Evolutionary conservation across 2,329 filamentous ascomycete genomes (phyloP).

Genomic region (Penicillium polonicum): DNA sequence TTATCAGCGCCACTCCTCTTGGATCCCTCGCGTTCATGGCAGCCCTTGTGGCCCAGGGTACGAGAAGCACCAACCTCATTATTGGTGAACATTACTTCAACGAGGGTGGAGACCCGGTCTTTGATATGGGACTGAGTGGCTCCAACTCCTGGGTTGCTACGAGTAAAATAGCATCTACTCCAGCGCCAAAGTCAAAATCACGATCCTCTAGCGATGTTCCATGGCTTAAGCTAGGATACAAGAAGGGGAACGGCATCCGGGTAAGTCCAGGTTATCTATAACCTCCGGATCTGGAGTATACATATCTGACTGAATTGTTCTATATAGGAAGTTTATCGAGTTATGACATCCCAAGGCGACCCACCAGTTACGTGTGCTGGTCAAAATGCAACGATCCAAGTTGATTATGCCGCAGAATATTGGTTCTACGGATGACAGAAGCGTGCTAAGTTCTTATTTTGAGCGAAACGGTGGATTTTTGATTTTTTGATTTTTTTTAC

Average conservation of each 20-base stretch:
- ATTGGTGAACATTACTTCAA: conserved; percentile 42
- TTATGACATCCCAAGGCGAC: conserved; percentile 39
- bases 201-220: conserved; percentile 28
- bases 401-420: conserved; percentile 45
- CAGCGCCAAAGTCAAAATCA: conserved; percentile 16
- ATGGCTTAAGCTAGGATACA: conserved; percentile 35
- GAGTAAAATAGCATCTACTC: conserved; percentile 29
- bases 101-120: conserved; percentile 27
- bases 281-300: neutral
- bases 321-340: conserved; percentile 43
- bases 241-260: conserved; percentile 30
- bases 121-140: conserved; percentile 32
- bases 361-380: conserved; percentile 37
- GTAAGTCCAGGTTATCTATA: conserved; percentile 21
- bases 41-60: conserved; percentile 17
- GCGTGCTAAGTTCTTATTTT: neutral
- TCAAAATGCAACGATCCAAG: conserved; percentile 31
- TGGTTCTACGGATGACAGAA: conserved; percentile 42
- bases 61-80: conserved; percentile 23
- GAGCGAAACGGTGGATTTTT: neutral
- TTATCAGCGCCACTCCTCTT: conserved; percentile 21
- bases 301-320: conserved; percentile 4
- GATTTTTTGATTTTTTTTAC: neutral
- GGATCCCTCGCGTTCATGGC: conserved; percentile 31
- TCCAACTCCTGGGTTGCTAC: conserved; percentile 27